phyloP scores from a whole-genome alignment of 2,329 filamentous ascomycete genomes.

The Trichophyton equinum region DNA sequence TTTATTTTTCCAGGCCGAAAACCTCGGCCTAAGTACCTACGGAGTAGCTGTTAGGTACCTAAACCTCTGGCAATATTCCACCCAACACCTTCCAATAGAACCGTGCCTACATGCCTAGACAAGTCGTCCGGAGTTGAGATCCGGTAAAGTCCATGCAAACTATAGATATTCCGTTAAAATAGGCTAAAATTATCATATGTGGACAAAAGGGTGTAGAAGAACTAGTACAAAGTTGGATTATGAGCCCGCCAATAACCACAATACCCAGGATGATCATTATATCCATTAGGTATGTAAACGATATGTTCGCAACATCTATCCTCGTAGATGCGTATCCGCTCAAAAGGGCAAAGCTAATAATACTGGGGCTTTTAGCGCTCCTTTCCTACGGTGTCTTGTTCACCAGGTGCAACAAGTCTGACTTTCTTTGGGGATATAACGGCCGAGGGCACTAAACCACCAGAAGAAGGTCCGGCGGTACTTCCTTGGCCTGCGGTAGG shows the following conservation, averaged over 20 bases:
- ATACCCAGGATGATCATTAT: too few species aligned
- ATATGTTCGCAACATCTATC: neutral
- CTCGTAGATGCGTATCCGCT: neutral
- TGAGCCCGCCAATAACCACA: too few species aligned
- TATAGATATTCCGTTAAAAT: too few species aligned
- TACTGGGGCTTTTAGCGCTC: neutral
- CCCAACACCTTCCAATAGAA: too few species aligned
- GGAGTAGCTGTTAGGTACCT: too few species aligned
- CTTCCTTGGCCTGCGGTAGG: constrained; percentile 12
- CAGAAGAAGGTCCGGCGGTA: constrained; percentile 10
- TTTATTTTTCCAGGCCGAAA: neutral
- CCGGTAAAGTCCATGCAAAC: too few species aligned
- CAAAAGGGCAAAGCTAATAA: neutral
- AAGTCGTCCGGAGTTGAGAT: neutral
- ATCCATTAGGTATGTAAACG: neutral
- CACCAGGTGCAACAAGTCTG: constrained; percentile 32
- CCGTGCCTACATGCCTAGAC: too few species aligned
- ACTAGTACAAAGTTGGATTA: too few species aligned
- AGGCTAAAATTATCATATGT: too few species aligned
- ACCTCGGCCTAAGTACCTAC: too few species aligned
- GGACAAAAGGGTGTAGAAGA: too few species aligned
- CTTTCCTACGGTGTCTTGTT: constrained; percentile 18
- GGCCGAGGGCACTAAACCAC: constrained; percentile 20
- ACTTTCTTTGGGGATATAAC: constrained; percentile 35
- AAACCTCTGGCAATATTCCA: too few species aligned